Evolutionary conservation across 2,329 filamentous ascomycete genomes (phyloP).

Genomic region (Trichoderma koningiopsis): DNA sequence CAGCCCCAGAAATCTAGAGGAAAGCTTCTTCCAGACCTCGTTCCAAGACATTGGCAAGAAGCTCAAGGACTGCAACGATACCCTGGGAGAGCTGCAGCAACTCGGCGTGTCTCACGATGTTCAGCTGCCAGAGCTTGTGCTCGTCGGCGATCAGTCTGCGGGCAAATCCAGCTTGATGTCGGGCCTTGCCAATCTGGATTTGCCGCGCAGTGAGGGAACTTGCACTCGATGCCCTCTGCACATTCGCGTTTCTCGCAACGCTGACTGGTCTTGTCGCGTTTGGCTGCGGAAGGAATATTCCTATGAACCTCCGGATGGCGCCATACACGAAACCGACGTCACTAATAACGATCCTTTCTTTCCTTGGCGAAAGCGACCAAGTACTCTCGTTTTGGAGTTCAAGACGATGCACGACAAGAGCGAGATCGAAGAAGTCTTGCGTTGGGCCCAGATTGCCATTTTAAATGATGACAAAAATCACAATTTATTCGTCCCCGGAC

Average conservation of each 20-base stretch:
- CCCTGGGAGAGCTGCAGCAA: constrained; percentile 67
- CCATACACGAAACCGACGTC: constrained; percentile 50
- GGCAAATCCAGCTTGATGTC: constrained; percentile 76
- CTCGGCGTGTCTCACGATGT: constrained; percentile 73
- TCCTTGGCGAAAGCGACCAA: constrained; percentile 62
- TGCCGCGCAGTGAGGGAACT: constrained; percentile 67
- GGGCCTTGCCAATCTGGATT: constrained; percentile 67
- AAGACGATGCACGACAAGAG: constrained; percentile 61
- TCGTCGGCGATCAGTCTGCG: constrained; percentile 82
- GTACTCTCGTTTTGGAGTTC: constrained; percentile 58
- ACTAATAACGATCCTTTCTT: constrained; percentile 59
- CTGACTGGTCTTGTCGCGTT: constrained; percentile 69
- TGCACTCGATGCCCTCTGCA: constrained; percentile 83
- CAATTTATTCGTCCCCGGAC: constrained; percentile 56
- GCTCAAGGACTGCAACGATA: constrained; percentile 66
- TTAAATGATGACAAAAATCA: constrained; percentile 65
- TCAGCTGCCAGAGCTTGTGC: constrained; percentile 74
- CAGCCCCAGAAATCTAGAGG: constrained; percentile 36
- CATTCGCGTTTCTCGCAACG: constrained; percentile 65
- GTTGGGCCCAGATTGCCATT: constrained; percentile 75
- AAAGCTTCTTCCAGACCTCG: constrained; percentile 47
- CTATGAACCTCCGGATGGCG: constrained; percentile 48
- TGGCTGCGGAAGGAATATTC: constrained; percentile 66
- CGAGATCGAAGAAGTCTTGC: constrained; percentile 67
- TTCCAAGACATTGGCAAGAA: constrained; percentile 61